phyloP scores from a whole-genome alignment of 2,329 filamentous ascomycete genomes.

The Talaromyces pinophilus region DNA sequence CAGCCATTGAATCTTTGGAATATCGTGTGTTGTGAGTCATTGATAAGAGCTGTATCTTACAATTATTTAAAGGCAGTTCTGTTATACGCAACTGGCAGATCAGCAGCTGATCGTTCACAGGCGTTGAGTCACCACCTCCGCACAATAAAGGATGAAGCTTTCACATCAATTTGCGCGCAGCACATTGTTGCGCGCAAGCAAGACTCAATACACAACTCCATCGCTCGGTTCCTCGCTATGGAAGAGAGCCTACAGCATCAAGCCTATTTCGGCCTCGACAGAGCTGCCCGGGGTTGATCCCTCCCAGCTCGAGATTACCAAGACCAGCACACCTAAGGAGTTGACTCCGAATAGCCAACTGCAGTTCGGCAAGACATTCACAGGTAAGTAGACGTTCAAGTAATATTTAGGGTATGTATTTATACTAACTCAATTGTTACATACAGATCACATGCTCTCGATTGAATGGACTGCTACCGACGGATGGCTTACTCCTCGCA shows the following conservation, averaged over 20 bases:
- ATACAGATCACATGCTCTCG: conserved; percentile 89
- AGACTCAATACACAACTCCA: conserved; percentile 31
- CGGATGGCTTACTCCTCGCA: conserved; percentile 81
- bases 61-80: neutral
- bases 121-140: neutral
- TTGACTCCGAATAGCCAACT: conserved; percentile 76
- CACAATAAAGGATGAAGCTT: conserved; percentile 34
- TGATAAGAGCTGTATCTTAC: neutral
- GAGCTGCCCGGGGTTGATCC: conserved; percentile 69
- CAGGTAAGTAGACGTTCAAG: conserved; percentile 52
- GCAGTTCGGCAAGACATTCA: conserved; percentile 88
- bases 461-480: conserved; percentile 85
- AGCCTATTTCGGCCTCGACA: conserved; percentile 31
- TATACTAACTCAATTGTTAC: neutral
- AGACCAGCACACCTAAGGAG: conserved; percentile 73
- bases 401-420: neutral
- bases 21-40: conserved; percentile 5
- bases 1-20: neutral
- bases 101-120: neutral
- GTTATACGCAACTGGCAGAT: neutral
- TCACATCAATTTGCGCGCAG: conserved; percentile 40
- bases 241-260: conserved; percentile 52
- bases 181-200: conserved; percentile 31
- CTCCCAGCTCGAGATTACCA: conserved; percentile 71
- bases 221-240: conserved; percentile 40